Evolutionary conservation across 2,329 filamentous ascomycete genomes (phyloP).

Genomic region (Hortaea sp.): DNA sequence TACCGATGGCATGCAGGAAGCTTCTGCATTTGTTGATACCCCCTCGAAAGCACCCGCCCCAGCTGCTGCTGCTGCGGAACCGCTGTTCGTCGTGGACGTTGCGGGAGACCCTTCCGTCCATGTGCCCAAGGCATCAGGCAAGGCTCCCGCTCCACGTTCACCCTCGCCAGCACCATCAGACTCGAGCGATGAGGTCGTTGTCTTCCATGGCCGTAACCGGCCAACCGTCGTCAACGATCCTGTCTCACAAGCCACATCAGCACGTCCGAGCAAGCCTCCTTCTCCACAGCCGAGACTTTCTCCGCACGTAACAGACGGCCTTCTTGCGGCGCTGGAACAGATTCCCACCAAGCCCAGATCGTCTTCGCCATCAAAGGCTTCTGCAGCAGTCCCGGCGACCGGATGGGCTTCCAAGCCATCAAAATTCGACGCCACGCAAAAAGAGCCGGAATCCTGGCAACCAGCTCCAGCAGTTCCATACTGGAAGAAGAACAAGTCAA

Average conservation of each 20-base stretch:
- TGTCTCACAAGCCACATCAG: conserved; percentile 1
- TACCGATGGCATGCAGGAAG: conserved; percentile 6
- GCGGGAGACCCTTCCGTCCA: conserved; percentile 13
- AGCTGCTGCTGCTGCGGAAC: conserved; percentile 1
- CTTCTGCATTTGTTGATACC: conserved; percentile 6
- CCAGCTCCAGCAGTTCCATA: conserved; percentile 17
- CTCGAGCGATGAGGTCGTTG: conserved; percentile 64
- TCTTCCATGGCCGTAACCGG: conserved; percentile 49
- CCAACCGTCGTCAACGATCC: conserved; percentile 20
- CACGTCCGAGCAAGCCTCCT: not conserved
- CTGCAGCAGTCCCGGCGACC: conserved; percentile 2
- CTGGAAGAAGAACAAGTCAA: conserved; percentile 16
- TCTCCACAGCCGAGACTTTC: not conserved
- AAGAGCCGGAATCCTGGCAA: conserved; percentile 11
- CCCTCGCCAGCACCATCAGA: conserved; percentile 38
- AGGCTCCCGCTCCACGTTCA: conserved; percentile 22
- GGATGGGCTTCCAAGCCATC: conserved; percentile 16
- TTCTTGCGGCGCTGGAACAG: conserved; percentile 12
- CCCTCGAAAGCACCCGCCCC: not conserved
- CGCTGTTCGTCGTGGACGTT: conserved; percentile 24
- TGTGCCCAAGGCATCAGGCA: conserved; percentile 6
- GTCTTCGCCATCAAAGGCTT: not conserved
- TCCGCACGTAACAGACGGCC: conserved; percentile 15
- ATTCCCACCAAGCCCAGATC: not conserved
- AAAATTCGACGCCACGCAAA: conserved; percentile 5